phyloP scores from a whole-genome alignment of 148 eudicot genomes.

The Camellia japonica region DNA sequence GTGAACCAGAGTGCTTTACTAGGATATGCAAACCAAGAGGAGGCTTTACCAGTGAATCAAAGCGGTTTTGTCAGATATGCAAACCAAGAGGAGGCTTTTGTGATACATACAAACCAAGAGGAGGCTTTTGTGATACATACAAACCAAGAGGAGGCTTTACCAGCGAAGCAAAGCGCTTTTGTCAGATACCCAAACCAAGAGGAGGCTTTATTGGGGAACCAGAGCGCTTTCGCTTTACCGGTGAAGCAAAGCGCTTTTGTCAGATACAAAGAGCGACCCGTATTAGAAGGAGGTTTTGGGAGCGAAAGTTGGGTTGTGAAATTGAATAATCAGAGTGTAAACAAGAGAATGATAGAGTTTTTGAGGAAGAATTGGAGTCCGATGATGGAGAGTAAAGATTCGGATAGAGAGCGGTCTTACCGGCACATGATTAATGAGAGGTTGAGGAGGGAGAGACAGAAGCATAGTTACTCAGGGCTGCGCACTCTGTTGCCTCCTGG shows the following conservation, averaged over 20 bases:
- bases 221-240: neutral
- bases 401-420: slow-evolving; percentile 28
- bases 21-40: neutral
- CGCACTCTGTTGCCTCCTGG: slow-evolving; percentile 31
- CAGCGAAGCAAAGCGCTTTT: slow-evolving; percentile 29
- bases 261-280: slow-evolving; percentile 7
- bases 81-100: too few relatives aligned
- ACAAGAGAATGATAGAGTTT: slow-evolving; percentile 39
- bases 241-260: slow-evolving; percentile 28
- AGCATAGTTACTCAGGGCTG: slow-evolving; percentile 25
- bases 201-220: neutral
- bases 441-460: slow-evolving; percentile 42
- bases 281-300: neutral
- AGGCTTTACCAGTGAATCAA: slow-evolving; percentile 1
- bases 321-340: slow-evolving; percentile 13
- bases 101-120: too few relatives aligned
- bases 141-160: neutral
- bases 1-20: too few relatives aligned
- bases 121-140: too few relatives aligned
- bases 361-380: slow-evolving; percentile 22
- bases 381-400: neutral
- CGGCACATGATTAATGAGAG: slow-evolving; percentile 48
- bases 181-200: slow-evolving; percentile 8
- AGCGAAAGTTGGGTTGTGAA: neutral
- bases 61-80: slow-evolving; percentile 31